Conservation (phyloP, 192 early-diverging fungal genomes). For the Dissophora ornata region DNA sequence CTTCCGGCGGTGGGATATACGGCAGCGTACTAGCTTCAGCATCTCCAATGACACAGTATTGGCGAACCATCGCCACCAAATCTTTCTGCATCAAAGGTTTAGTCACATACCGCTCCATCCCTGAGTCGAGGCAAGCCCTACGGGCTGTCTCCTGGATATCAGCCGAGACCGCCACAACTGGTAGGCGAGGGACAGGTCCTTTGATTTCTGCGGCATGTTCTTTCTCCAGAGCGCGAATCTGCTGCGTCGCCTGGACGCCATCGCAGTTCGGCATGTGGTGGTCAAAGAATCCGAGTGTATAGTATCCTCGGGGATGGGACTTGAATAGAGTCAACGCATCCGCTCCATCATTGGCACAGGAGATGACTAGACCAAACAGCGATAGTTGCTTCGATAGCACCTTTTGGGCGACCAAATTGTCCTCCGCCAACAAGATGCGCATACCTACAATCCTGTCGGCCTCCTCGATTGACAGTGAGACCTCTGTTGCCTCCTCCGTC, state of each 20-base stretch:
- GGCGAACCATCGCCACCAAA: slow-evolving; percentile 54
- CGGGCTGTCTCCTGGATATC: slow-evolving; percentile 61
- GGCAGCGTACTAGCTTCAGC: slow-evolving; percentile 37
- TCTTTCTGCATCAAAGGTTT: slow-evolving; percentile 64
- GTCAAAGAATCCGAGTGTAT: slow-evolving; percentile 63
- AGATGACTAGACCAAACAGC: slow-evolving; percentile 56
- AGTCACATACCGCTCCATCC: slow-evolving; percentile 65
- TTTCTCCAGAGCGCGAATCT: slow-evolving; percentile 54
- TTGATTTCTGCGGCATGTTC: slow-evolving; percentile 49
- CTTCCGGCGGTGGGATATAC: slow-evolving; percentile 39
- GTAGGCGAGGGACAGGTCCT: slow-evolving; percentile 37
- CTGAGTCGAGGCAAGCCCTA: slow-evolving; percentile 57
- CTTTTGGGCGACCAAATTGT: slow-evolving; percentile 61
- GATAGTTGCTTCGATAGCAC: slow-evolving; percentile 58
- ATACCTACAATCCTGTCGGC: slow-evolving; percentile 45
- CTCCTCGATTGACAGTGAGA: slow-evolving; percentile 55
- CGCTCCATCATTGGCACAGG: slow-evolving; percentile 62
- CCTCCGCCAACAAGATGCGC: slow-evolving; percentile 62
- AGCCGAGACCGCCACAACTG: slow-evolving; percentile 60
- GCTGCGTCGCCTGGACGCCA: slow-evolving; percentile 64
- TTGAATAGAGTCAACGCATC: slow-evolving; percentile 58
- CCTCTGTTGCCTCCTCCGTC: slow-evolving; percentile 44
- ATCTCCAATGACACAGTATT: slow-evolving; percentile 51
- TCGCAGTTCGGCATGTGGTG: slow-evolving; percentile 66
- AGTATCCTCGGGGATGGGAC: slow-evolving; percentile 54